Evolutionary conservation across 345 rosid species (phyloP).

Genomic region (Nephelium lappaceum): DNA sequence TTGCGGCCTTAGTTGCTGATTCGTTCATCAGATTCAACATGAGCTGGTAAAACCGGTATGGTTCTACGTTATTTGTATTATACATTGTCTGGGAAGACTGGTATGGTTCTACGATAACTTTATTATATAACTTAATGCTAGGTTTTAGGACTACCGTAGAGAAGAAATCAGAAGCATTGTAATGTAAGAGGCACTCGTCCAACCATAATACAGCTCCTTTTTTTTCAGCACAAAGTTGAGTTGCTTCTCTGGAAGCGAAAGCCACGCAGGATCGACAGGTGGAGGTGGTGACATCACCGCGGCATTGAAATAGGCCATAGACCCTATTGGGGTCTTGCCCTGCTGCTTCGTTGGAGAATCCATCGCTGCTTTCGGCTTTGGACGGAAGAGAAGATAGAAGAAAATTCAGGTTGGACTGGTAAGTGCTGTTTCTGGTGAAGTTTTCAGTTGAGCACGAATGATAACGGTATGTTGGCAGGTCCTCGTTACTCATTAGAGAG

Average conservation of each 20-base stretch:
- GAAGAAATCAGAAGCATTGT: too few species aligned
- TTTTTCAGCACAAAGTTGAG: conserved; percentile 28
- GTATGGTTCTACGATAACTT: too few species aligned
- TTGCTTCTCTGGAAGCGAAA: conserved; percentile 22
- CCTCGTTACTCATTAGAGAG: too few species aligned
- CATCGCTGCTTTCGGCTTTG: neutral
- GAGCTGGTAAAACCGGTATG: neutral
- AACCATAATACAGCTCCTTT: conserved; percentile 41
- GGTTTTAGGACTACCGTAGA: neutral
- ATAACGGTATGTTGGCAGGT: neutral
- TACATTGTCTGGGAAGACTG: accelerated
- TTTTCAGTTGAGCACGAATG: neutral
- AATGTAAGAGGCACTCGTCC: conserved; percentile 43
- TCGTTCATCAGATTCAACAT: conserved; percentile 11
- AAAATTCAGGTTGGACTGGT: conserved; percentile 17
- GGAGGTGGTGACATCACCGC: conserved; percentile 24
- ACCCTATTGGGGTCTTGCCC: conserved; percentile 17
- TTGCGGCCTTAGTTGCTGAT: neutral
- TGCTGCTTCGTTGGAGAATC: neutral
- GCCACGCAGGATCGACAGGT: conserved; percentile 38
- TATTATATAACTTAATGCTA: accelerated
- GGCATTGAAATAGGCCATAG: too few species aligned
- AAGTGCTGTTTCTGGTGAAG: conserved; percentile 28
- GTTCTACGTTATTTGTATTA: too few species aligned
- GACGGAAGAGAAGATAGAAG: conserved; percentile 25